These are phyloP conservation scores for Erigeron canadensis DNA, from an alignment of 129 eudicot species.

Conservation along the genomic window DNA sequence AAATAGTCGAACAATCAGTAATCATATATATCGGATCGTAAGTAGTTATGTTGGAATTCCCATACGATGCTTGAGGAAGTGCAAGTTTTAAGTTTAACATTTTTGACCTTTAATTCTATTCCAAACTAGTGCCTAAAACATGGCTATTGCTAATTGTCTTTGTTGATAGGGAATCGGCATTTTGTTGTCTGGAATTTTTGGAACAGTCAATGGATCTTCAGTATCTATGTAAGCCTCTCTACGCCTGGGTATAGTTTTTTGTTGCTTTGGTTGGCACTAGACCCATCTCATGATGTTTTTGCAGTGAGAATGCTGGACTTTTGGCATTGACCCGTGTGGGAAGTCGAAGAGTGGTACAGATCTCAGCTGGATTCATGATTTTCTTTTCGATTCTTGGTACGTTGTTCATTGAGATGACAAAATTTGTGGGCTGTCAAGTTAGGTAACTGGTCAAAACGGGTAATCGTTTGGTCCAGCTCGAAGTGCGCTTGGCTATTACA, in stretches of 20 bases:
- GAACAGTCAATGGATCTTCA: slow-evolving; percentile 62
- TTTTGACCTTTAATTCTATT: neutral
- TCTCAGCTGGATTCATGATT: slow-evolving; percentile 71
- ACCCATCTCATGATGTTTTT: slow-evolving; percentile 4
- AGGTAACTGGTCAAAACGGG: neutral
- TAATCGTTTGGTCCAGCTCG: neutral
- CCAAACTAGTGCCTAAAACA: neutral
- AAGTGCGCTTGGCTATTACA: neutral
- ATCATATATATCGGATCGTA: neutral
- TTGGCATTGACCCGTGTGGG: slow-evolving; percentile 75
- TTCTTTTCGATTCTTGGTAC: slow-evolving; percentile 70
- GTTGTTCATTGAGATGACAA: slow-evolving; percentile 7
- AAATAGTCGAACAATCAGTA: neutral
- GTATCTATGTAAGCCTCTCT: slow-evolving; percentile 57
- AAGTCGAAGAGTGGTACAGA: slow-evolving; percentile 73
- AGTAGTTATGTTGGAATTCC: neutral
- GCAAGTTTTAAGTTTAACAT: neutral
- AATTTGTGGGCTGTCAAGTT: neutral
- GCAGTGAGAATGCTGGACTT: slow-evolving; percentile 79
- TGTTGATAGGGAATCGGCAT: slow-evolving; percentile 60
- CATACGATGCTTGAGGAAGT: neutral
- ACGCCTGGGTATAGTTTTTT: neutral
- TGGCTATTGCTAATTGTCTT: neutral
- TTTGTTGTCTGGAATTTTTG: slow-evolving; percentile 58
- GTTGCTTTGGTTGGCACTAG: slow-evolving; percentile 3